Evolutionary conservation across 2,329 filamentous ascomycete species (phyloP).

Genomic region (Colletotrichum lindemuthianum): DNA sequence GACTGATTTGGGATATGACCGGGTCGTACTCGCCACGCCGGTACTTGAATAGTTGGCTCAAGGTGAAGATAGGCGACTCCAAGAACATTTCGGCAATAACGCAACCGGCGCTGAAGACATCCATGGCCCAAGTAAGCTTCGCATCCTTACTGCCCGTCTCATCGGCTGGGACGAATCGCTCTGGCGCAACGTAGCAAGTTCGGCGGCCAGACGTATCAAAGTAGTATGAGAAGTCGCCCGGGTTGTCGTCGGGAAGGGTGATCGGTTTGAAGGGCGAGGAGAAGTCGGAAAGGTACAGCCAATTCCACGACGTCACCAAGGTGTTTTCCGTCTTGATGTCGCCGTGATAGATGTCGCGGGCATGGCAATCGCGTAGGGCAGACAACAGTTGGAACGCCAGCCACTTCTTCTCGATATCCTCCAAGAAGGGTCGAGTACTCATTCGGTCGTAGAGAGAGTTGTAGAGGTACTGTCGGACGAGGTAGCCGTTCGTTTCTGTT

Average conservation of each 20-base stretch:
- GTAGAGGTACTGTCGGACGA: constrained; percentile 94
- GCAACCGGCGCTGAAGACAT: constrained; percentile 96
- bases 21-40: constrained; percentile 93
- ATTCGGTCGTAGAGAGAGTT: constrained; percentile 97
- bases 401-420: constrained; percentile 99
- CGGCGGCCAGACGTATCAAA: constrained; percentile 93
- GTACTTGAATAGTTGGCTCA: constrained; percentile 96
- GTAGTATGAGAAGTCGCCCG: constrained; percentile 96
- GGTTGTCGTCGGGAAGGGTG: constrained; percentile 94
- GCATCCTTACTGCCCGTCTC: constrained; percentile 69
- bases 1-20: constrained; percentile 79
- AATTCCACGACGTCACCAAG: constrained; percentile 98
- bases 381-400: constrained; percentile 94
- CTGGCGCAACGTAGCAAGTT: constrained; percentile 95
- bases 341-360: constrained; percentile 89
- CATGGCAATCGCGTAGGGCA: constrained; percentile 90
- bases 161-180: constrained; percentile 82
- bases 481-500: constrained; percentile 89
- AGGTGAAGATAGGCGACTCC: constrained; percentile 95
- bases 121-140: constrained; percentile 90
- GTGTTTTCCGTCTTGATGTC: constrained; percentile 99
- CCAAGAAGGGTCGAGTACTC: constrained; percentile 94
- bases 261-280: constrained; percentile 95
- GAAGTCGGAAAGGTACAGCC: constrained; percentile 98
- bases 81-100: constrained; percentile 97